Base-by-base conservation (phyloP, 768 basidiomycete genomes). In the Tricholoma sp. region DNA sequence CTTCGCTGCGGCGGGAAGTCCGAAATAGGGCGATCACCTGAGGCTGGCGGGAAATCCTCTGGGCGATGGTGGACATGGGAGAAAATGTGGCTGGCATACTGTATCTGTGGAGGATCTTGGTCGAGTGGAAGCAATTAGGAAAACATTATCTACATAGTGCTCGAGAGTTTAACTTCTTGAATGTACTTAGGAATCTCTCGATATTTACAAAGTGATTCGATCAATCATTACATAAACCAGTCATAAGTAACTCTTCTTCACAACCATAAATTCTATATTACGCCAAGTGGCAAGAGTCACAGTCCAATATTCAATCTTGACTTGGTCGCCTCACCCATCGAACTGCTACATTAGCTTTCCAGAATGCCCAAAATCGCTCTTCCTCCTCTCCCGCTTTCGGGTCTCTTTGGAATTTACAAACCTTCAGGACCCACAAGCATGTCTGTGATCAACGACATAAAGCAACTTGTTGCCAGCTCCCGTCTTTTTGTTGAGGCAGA, bases 401-500 rank as follows among this genome's bases (percentile, higher is more conserved):
- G 81, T 31, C 75, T 98, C 18, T 95, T 99, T 69, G 96, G 86
- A 1, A 73, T 99, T 39, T 77, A 81, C 51, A 99, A 99, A 70
- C 97, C 97, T 1, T 89, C 93, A 0, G 96, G 96, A 1, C 88
- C 89, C 24, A 88, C 91, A 2, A 95, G 93, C 48, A 98, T 98
- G 96, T 77, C 86, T 28, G 70, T 96, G 31, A 81, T 98, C 53
- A 89, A 95, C 67, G 80, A 86, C 61, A 76, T 98, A 56, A 95
- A 97, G 65, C 78, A 80, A 41, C 78, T 98, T n/a, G 69, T 95
- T 50, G 72, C 77, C 32, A 80, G 80, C 36, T 98, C 96, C 1
- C 79, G 79, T 32, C 73, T 98, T 7, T 98, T 99, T 67, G 84
- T 88, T 45, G 77, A 80, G 33, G 80, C 82, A 54, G 75, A 82